Evolutionary conservation across 257 asterid genomes (phyloP), one percentile per base, ranked within the genome.

Genomic region (Solanum etuberosum): DNA sequence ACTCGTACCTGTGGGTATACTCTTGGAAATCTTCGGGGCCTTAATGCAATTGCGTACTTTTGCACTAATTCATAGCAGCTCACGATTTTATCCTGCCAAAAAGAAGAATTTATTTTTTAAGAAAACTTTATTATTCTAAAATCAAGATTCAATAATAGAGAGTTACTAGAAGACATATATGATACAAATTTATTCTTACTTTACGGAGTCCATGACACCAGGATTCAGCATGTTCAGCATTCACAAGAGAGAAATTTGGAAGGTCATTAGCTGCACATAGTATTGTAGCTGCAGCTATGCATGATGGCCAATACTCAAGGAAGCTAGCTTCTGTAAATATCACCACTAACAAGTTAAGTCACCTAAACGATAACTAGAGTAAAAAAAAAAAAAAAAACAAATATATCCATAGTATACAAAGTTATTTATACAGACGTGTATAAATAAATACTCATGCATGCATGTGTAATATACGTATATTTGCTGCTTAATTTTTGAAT

Each of bases 151-250:
- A 54, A 71, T 21, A 12, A 57, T 21, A 84, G 32, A 80, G 57
- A 2, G 9, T 32, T 15, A 67, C 63, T 20, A 20, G 12, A 3
- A 35, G 29, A 21, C 20, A 27, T 20, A 27, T 20, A 20, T 78
- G 5, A 83, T 37, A 43, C 9, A 15, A 74, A 7, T 74, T 89
- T 13, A 1, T 27, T 83, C 95, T 87, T 92, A 97, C 99, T 86
- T 91, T 93, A 87, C 85, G 92, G 68, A 97, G 98, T 77, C 99
- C 98, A 88, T 90, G 91, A 68, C 95, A 93, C 99, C 99, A 97
- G 85, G 97, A 93, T 78, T 94, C 97, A 78, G 98, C 99, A 77
- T 94, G 95, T 85, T 95, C 95, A 86, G 94, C 93, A 73, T 92
- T 94, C 25, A 95, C 91, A 86, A 90, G 87, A 87, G 96, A 92